Percentiles rank a stretch among this genome's conserved stretches.
Conservation (phyloP, 306 rosid species). For the Acacia crassicarpa region DNA sequence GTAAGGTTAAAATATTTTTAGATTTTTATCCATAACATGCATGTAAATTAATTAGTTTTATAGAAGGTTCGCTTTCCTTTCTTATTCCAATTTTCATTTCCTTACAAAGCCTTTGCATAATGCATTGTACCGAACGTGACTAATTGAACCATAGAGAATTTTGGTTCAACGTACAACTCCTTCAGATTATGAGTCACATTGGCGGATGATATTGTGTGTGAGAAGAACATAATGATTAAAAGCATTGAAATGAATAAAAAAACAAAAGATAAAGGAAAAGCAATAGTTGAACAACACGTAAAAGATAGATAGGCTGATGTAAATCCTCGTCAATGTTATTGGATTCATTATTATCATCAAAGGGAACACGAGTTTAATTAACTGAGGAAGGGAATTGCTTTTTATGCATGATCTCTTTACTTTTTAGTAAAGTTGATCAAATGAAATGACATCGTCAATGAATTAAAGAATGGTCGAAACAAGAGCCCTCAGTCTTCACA, state of each 20-base stretch:
- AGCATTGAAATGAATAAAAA: constrained; percentile 25
- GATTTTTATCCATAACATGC: background rate
- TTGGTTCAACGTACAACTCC: background rate
- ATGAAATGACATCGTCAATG: constrained; percentile 11
- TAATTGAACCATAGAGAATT: constrained; percentile 9
- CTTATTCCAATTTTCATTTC: background rate
- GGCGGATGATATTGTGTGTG: background rate
- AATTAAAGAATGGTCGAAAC: constrained; percentile 24
- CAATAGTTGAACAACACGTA: constrained; percentile 39
- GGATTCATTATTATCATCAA: constrained; percentile 37
- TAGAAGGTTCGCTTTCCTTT: background rate
- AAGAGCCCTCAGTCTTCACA: constrained; percentile 2
- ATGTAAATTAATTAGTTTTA: background rate
- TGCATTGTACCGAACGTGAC: background rate
- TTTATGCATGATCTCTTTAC: constrained; percentile 36
- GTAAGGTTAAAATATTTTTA: background rate
- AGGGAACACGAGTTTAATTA: background rate
- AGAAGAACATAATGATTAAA: constrained; percentile 44
- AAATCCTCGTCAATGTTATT: constrained; percentile 20
- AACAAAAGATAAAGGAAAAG: constrained; percentile 15
- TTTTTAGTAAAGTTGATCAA: constrained; percentile 42
- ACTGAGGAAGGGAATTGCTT: constrained; percentile 29
- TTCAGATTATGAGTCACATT: constrained; percentile 21
- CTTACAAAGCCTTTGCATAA: background rate
- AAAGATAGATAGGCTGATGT: background rate